Evolutionary conservation across 768 basidiomycete genomes (phyloP).

Genomic region (Serendipita sp.): DNA sequence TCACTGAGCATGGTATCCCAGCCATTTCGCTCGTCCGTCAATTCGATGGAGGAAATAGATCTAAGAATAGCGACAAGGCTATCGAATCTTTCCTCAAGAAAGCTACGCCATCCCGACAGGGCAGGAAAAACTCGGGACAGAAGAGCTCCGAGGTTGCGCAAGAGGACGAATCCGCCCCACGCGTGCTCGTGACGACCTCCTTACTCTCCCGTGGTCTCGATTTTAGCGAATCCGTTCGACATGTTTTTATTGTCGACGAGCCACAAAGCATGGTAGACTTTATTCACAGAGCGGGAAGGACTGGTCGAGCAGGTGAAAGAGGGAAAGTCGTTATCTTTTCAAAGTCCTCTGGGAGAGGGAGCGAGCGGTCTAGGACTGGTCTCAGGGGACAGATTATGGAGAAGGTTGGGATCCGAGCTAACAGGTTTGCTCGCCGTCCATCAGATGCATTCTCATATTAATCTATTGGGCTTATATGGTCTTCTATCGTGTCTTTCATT

Average conservation of each 20-base stretch:
- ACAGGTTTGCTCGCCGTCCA: neutral
- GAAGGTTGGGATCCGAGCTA: neutral
- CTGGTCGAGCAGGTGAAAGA: constrained; percentile 41
- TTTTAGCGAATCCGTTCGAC: constrained; percentile 57
- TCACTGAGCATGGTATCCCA: constrained; percentile 44
- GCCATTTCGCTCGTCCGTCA: constrained; percentile 32
- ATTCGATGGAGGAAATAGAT: neutral
- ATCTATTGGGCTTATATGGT: neutral
- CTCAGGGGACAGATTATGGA: neutral
- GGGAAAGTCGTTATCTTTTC: constrained; percentile 15
- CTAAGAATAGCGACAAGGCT: neutral
- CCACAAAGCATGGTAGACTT: constrained; percentile 86
- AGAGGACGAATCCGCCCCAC: constrained; percentile 25
- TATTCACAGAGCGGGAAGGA: constrained; percentile 75
- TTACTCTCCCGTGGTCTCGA: constrained; percentile 82
- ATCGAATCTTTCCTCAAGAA: neutral
- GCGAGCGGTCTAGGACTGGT: neutral
- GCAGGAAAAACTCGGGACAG: constrained; percentile 14
- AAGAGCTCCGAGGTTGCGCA: neutral
- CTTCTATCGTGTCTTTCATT: neutral
- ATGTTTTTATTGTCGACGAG: constrained; percentile 78
- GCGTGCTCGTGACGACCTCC: constrained; percentile 77
- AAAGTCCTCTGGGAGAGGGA: neutral
- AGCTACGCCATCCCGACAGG: neutral
- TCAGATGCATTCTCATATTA: neutral